Evolutionary conservation across 2,329 filamentous ascomycete genomes (phyloP).

Genomic region (Paracoccidioides brasiliensis): DNA sequence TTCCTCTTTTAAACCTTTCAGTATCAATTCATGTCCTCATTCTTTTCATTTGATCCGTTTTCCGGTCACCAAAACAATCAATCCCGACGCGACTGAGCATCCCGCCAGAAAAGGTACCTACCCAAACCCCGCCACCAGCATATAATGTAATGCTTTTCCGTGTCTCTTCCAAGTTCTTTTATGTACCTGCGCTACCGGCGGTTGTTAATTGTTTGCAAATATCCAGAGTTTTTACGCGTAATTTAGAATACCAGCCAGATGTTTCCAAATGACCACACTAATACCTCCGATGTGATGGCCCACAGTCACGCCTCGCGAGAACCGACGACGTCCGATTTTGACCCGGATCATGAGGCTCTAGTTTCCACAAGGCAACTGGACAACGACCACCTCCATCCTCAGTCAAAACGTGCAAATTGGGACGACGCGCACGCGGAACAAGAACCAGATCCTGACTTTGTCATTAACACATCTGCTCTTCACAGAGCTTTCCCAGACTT

Average conservation of each 20-base stretch:
- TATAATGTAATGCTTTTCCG: background rate
- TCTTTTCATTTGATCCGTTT: background rate
- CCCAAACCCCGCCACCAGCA: background rate
- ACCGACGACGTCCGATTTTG: slow-evolving; percentile 24
- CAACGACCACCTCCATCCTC: slow-evolving; percentile 17
- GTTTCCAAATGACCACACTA: slow-evolving; percentile 7
- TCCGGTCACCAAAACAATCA: background rate
- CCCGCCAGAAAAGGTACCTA: background rate
- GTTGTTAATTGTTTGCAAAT: background rate
- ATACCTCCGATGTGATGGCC: slow-evolving; percentile 17
- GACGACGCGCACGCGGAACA: slow-evolving; percentile 4
- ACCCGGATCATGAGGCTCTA: slow-evolving; percentile 31
- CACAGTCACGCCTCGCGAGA: slow-evolving; percentile 11
- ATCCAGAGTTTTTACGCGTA: background rate
- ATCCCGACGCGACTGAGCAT: background rate
- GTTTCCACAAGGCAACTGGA: slow-evolving; percentile 27
- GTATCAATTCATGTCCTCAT: background rate
- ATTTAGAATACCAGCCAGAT: background rate
- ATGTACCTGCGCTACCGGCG: background rate
- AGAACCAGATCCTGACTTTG: slow-evolving; percentile 29
- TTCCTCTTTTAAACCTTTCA: background rate
- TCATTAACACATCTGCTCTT: slow-evolving; percentile 35
- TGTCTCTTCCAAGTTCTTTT: background rate
- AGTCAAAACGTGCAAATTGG: slow-evolving; percentile 14
- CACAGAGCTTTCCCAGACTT: slow-evolving; percentile 37